These are phyloP conservation scores for Dendrobium huoshanense DNA, from an alignment of 106 monocot species.

Conservation along the genomic window DNA sequence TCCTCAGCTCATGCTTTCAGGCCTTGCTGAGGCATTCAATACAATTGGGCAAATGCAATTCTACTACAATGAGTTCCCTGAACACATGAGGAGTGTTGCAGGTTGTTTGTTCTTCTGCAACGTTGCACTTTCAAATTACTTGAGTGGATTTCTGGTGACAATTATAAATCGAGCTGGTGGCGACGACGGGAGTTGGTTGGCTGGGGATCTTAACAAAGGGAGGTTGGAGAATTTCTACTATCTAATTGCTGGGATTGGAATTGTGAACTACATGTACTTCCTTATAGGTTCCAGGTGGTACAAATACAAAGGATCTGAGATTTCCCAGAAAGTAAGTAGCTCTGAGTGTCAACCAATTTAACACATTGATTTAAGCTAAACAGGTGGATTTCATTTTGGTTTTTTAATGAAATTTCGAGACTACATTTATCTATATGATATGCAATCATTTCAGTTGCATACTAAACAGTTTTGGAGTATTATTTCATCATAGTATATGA, in stretches of 20 bases:
- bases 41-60: constrained; percentile 43
- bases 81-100: constrained; percentile 50
- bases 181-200: constrained; percentile 23
- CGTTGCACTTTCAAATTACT: constrained; percentile 32
- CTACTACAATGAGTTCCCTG: constrained; percentile 56
- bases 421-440: neutral
- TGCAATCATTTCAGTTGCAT: neutral
- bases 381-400: neutral
- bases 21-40: constrained; percentile 46
- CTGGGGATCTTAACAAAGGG: constrained; percentile 41
- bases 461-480: neutral
- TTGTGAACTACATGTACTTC: constrained; percentile 32
- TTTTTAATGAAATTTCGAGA: neutral
- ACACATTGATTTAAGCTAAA: neutral
- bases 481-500: neutral
- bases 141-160: constrained; percentile 40
- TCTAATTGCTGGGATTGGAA: constrained; percentile 31
- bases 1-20: constrained; percentile 34
- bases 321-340: neutral
- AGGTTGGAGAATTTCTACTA: constrained; percentile 35
- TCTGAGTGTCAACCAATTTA: neutral
- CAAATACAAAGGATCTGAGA: constrained; percentile 23
- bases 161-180: constrained; percentile 19
- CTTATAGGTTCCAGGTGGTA: constrained; percentile 36
- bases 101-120: constrained; percentile 31